phyloP scores from a whole-genome alignment of 768 basidiomycete genomes.

The Boletus bicolor region DNA sequence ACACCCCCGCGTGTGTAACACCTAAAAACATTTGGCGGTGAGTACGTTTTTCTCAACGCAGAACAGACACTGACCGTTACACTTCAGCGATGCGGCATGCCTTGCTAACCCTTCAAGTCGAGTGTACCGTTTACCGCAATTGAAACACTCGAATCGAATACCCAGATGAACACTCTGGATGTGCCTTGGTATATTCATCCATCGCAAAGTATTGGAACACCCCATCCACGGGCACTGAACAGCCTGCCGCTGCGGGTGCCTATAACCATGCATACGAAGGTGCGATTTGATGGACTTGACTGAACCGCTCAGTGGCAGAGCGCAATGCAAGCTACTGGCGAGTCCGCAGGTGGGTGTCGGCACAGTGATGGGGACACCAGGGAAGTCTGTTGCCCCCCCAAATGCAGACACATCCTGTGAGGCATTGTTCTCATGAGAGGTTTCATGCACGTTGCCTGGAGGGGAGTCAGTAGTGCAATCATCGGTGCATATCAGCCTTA shows the following conservation, averaged over 20 bases:
- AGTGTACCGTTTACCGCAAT: conserved; percentile 6
- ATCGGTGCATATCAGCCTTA: background rate
- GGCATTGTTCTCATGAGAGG: background rate
- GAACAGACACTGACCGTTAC: background rate
- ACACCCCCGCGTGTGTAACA: background rate
- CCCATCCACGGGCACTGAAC: conserved; percentile 10
- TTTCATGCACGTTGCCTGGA: background rate
- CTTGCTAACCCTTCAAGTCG: conserved; percentile 2
- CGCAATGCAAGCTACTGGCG: background rate
- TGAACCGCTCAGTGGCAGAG: background rate
- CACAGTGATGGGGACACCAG: background rate
- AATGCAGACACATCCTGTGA: background rate
- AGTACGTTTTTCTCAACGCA: background rate
- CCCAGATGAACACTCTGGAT: conserved; percentile 7
- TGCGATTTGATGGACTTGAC: conserved; percentile 3
- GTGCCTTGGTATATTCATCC: conserved; percentile 7
- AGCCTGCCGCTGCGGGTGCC: background rate
- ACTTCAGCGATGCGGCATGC: background rate
- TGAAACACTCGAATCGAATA: background rate
- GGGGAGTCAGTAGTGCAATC: background rate
- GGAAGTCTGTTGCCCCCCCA: background rate
- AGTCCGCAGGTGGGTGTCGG: background rate
- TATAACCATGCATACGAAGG: conserved; percentile 9
- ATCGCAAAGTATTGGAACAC: conserved; percentile 1
- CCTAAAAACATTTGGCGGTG: background rate